Conservation (phyloP, 345 rosid species). For the Kandelia obovata region DNA sequence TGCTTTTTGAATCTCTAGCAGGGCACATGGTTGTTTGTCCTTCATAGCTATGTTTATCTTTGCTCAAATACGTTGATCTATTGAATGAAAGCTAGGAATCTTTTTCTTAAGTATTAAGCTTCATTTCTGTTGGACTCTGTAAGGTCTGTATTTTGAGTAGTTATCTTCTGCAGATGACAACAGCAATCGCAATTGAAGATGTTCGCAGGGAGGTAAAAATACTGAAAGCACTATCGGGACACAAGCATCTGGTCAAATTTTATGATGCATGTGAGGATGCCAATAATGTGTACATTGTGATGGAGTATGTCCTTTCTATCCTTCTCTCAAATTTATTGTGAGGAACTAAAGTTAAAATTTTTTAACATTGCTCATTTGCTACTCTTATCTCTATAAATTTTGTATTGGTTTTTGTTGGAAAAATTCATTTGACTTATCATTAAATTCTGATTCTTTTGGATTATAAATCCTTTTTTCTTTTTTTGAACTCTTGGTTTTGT, state of each 20-base stretch:
- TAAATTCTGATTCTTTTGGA: neutral
- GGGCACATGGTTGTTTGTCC: neutral
- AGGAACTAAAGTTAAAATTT: conserved; percentile 7
- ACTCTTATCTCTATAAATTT: neutral
- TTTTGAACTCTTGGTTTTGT: conserved; percentile 10
- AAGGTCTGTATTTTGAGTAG: conserved; percentile 19
- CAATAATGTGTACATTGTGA: conserved; percentile 70
- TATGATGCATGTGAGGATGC: conserved; percentile 85
- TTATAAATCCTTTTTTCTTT: neutral
- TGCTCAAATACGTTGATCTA: neutral
- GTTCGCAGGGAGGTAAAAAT: conserved; percentile 93
- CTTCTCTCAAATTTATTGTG: conserved; percentile 17
- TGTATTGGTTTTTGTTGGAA: neutral
- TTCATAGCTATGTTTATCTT: neutral
- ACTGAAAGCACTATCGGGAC: conserved; percentile 74
- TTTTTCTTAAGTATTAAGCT: conserved; percentile 3
- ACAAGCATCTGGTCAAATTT: conserved; percentile 71
- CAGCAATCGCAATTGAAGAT: conserved; percentile 82
- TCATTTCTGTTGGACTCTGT: neutral
- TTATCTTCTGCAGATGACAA: conserved; percentile 73
- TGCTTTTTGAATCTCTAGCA: neutral
- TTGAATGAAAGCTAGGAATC: neutral
- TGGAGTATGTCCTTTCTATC: conserved; percentile 75
- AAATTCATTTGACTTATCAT: too few relatives aligned
- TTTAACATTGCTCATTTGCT: neutral